Conservation (phyloP, 2,329 filamentous ascomycete genomes). For the Colletotrichum gigasporum region DNA sequence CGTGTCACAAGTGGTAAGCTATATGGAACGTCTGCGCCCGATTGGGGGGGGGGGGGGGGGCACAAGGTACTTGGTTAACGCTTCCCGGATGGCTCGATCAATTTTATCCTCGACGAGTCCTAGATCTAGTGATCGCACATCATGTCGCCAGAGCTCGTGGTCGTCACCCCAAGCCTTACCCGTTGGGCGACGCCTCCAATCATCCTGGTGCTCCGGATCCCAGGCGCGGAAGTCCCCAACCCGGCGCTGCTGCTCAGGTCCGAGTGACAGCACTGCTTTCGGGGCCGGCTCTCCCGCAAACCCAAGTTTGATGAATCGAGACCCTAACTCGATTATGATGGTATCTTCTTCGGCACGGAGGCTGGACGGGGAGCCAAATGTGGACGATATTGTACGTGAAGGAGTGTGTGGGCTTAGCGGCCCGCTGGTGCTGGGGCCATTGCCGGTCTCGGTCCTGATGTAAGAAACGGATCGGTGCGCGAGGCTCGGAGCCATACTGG, state of each 20-base stretch:
- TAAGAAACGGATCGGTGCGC: conserved; percentile 68
- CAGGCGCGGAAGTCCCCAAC: conserved; percentile 84
- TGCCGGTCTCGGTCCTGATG: conserved; percentile 58
- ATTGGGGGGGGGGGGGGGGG: too few species aligned
- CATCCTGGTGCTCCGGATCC: conserved; percentile 61
- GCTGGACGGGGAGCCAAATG: conserved; percentile 68
- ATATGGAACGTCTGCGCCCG: background rate
- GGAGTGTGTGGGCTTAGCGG: conserved; percentile 70
- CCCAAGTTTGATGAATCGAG: conserved; percentile 81
- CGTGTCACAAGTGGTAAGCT: conserved; percentile 13
- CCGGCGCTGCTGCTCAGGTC: conserved; percentile 79
- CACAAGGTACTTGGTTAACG: conserved; percentile 79
- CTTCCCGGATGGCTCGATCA: conserved; percentile 82
- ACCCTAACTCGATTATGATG: conserved; percentile 83
- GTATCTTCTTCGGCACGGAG: conserved; percentile 83
- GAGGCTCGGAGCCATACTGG: conserved; percentile 53
- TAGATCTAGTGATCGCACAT: conserved; percentile 78
- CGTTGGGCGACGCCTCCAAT: conserved; percentile 56
- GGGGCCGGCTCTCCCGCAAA: conserved; percentile 86
- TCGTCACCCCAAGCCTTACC: conserved; percentile 68
- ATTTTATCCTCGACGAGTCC: conserved; percentile 87
- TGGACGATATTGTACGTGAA: conserved; percentile 60
- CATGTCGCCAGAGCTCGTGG: conserved; percentile 81
- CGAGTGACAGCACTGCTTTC: conserved; percentile 76
- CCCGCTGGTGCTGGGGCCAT: conserved; percentile 39